Base-by-base conservation (phyloP, 23 red algal genomes). In the Gracilariopsis chorda region DNA sequence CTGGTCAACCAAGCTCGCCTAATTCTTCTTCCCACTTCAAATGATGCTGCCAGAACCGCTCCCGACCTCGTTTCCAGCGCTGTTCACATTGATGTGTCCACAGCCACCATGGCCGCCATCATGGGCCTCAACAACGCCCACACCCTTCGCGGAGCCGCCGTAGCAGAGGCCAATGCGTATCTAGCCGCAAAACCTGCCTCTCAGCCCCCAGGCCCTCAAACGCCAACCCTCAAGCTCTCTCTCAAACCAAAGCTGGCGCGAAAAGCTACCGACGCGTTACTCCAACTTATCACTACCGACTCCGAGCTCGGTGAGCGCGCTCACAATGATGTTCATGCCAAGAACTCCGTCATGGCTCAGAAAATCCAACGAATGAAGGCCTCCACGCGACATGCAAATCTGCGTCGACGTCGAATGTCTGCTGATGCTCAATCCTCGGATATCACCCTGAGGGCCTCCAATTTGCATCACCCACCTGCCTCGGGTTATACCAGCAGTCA, bases 1-100 rank as follows among this genome's bases (percentile, higher is more conserved):
- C 85, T 89, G 19, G 85, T 78, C 69, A 89, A 89, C 68, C 42
- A 64, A 1, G 85, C 85, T 46, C 85, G 85, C 21, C 72, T 89
- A 32, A 4, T 78, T 51, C 65, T 89, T 45, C 72, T 89, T 0
- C 85, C 85, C 46, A 78, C 46, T 27, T 89, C 85, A 27, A 89
- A 89, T 42, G 65, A 89, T 89, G 85, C 61, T 48, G 85, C 51
- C 37, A 68, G 2, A 28, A 61, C 40, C 37, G 85, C 70, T 14
- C 12, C 24, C 42, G 72, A 89, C 85, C 69, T 89, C 51, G 42
- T 51, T n/a, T 77, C 68, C 36, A 57, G 85, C 42, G 85, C 85
- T 46, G 70, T 76, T 29, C 85, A 89, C 34, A 64, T 77, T 36
- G 85, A 77, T 58, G 72, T 77, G 46, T 87, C 82, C 40, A 87